Evolutionary conservation across 202 grass and related monocot genomes (phyloP).

Genomic region (Dendrocalamus latiflorus): DNA sequence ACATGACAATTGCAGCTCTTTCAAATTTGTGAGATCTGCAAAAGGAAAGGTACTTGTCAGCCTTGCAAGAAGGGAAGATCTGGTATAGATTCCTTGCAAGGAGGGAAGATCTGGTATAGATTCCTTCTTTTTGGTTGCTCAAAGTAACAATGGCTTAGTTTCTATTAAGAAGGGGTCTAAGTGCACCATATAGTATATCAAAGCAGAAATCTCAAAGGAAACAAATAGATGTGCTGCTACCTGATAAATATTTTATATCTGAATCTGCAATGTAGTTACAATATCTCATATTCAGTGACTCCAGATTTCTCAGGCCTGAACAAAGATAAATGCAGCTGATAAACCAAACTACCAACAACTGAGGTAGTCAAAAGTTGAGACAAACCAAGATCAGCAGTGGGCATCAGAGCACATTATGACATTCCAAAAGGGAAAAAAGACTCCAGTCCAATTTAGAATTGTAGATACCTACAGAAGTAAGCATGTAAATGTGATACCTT

Average conservation of each 20-base stretch:
- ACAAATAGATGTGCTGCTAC: conserved; percentile 37
- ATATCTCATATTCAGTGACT: conserved; percentile 73
- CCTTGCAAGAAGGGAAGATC: not conserved
- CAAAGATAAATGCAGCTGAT: not conserved
- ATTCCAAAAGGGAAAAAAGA: no score
- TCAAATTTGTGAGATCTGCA: conserved; percentile 79
- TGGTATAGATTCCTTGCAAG: not conserved
- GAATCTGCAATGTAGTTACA: conserved; percentile 44
- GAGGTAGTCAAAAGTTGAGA: no score
- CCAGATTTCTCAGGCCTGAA: conserved; percentile 72
- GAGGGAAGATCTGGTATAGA: not conserved
- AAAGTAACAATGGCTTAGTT: not conserved
- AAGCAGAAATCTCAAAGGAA: not conserved
- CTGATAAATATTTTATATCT: conserved; percentile 80
- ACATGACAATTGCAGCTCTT: conserved; percentile 71
- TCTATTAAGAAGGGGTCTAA: not conserved
- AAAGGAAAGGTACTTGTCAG: conserved; percentile 1
- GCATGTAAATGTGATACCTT: no score
- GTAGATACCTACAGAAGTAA: no score
- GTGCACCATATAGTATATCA: not conserved
- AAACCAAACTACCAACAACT: not conserved
- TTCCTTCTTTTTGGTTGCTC: not conserved
- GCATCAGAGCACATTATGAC: no score
- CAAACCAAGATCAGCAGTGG: no score
- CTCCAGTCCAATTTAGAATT: no score